Conservation (phyloP, 2,329 filamentous ascomycete species). For the Plectosphaerella sp. region DNA sequence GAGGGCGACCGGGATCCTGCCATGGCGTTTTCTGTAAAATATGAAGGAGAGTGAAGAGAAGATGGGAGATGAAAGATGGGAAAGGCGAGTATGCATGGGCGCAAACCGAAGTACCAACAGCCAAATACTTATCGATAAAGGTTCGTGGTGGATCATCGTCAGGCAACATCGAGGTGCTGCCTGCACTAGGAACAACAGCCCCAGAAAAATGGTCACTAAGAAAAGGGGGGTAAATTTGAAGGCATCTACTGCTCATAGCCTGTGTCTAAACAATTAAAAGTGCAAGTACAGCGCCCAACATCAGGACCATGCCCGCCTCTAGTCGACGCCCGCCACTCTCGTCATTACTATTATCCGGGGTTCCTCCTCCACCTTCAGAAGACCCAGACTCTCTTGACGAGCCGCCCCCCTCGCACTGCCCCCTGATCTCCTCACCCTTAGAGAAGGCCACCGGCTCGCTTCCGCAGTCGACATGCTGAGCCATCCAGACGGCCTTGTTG, state of each 20-base stretch:
- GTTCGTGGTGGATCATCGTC: too few relatives aligned
- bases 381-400: not conserved
- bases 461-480: not conserved
- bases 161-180: too few relatives aligned
- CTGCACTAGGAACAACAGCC: too few relatives aligned
- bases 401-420: not conserved
- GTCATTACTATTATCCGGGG: not conserved
- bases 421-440: not conserved
- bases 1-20: not conserved
- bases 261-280: not conserved
- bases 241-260: not conserved
- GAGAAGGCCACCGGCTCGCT: not conserved
- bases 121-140: too few relatives aligned
- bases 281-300: not conserved
- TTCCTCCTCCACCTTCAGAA: not conserved
- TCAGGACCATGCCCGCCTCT: not conserved
- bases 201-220: too few relatives aligned
- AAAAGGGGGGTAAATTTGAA: not conserved
- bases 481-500: constrained; percentile 16
- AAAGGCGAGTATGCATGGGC: too few relatives aligned
- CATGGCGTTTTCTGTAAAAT: too few relatives aligned
- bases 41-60: too few relatives aligned
- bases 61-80: too few relatives aligned
- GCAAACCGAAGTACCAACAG: too few relatives aligned
- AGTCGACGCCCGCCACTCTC: not conserved